These are phyloP conservation scores for Agaricus sinodeliciosus DNA, from an alignment of 768 basidiomycete species.

Conservation along the genomic window DNA sequence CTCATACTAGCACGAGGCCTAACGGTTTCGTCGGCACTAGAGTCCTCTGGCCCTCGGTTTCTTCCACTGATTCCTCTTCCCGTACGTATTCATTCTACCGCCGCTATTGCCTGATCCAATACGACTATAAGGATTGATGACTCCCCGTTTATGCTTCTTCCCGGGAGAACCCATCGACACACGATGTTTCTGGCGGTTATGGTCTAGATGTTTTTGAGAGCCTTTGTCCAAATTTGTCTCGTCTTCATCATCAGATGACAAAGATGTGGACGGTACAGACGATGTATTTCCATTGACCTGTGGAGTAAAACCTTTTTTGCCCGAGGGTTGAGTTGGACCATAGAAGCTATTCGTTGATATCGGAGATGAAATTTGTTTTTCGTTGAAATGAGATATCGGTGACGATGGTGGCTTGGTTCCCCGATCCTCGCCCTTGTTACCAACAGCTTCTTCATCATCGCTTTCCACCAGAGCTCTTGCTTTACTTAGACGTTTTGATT, in stretches of 20 bases:
- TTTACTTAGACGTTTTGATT: background rate
- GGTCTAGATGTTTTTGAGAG: background rate
- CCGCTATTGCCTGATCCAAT: constrained; percentile 8
- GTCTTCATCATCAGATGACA: background rate
- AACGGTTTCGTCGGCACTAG: background rate
- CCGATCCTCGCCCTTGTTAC: background rate
- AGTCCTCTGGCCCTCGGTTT: constrained; percentile 7
- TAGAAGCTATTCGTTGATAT: constrained; percentile 11
- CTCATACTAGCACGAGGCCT: background rate
- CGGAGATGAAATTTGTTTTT: constrained; percentile 7
- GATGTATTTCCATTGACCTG: background rate
- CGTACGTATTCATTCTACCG: constrained; percentile 11
- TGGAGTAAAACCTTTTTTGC: background rate
- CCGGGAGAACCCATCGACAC: background rate
- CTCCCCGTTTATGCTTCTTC: background rate
- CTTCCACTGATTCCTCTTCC: constrained; percentile 4
- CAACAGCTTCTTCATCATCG: constrained; percentile 13
- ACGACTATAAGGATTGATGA: constrained; percentile 1
- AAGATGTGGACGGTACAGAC: background rate
- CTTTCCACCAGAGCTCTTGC: constrained; percentile 2
- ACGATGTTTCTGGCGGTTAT: constrained; percentile 1
- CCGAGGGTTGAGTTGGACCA: background rate
- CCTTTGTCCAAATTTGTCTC: background rate
- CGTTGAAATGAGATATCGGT: background rate
- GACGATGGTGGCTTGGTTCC: constrained; percentile 4